Evolutionary conservation across 192 early-diverging fungal species (phyloP), one percentile per base, ranked within the genome.

Genomic region (Linnemannia exigua): DNA sequence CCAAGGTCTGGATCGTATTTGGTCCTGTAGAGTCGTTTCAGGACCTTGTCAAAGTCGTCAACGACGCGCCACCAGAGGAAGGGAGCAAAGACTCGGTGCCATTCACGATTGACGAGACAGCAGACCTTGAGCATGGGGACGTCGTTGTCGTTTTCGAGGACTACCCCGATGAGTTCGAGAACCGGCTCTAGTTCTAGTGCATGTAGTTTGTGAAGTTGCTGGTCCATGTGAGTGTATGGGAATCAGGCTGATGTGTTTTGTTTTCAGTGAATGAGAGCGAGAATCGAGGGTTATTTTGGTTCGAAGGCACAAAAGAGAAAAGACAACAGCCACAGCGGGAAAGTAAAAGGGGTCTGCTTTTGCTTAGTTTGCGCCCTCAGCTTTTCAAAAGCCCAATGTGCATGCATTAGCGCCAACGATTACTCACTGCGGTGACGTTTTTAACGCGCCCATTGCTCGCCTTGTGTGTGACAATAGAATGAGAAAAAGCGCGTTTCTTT

Each of bases 31-130:
- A 63, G 58, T 31, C 58, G 58, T 14, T 15, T 7, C 25, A 63
- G 58, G 58, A 63, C 58, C 28, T 12, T 63, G 58, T 63, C 58
- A 63, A 63, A 63, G 28, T 63, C 28, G 58, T 63, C 58, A 12
- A 63, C 28, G 58, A 63, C 28, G 9, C 58, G 58, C 58, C 58
- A 63, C 58, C 58, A 63, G 28, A 63, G 58, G 31, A 63, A 63
- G 28, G 58, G 58, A 14, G 58, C 58, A 63, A 63, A 63, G 58
- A n/a, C 11, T 15, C 58, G 28, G 58, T 63, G 58, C 58, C 58
- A 63, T 12, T 63, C 58, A 12, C 31, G 58, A 25, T 31, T 63
- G 58, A 63, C 58, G 58, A 63, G 58, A 22, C 58, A 31, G 3
- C 58, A 63, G 1, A 25, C 58, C 58, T 63, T 33, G n/a, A 63